Base-by-base conservation (phyloP, 768 basidiomycete genomes). In the Phlebiopsis flavidoalba region DNA sequence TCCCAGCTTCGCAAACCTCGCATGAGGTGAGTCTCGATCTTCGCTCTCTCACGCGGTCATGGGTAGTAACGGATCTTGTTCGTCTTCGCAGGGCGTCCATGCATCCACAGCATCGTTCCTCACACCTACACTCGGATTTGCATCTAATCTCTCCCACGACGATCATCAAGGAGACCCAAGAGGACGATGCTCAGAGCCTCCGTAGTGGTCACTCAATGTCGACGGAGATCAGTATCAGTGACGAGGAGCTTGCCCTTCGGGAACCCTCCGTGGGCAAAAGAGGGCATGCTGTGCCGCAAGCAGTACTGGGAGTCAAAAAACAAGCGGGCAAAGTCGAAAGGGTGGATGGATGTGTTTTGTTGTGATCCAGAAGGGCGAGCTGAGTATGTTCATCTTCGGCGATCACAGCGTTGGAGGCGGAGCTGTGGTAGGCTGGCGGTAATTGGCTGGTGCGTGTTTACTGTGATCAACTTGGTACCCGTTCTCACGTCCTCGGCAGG, bases 211-310 rank as follows among this genome's bases (percentile, higher is more conserved):
- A 79, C 43, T 85, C 91, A 5, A 74, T 71, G 31, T 87, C 88
- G 26, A 90, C 88, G 0, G 85, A 81, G 36, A 88, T 91, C 66
- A 93, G 93, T 55, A 93, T 98, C 61, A 86, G 90, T 7, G 96
- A 98, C 67, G 97, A 98, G 73, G 94, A 97, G 74, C 80, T 99
- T 12, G 96, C 96, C 1, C 77, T 98, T 40, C 85, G 97, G 15
- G 97, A 97, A 15, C 87, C n/a, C 97, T 5, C 97, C 97, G 0
- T 99, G 96, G 96, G 97, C 97, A 0, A 99, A 99, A 74, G 97
- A 99, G 73, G 97, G 97, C 12, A 91, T 96, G 80, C 83, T 99
- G 8, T 89, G 88, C 65, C 87, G 95, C 22, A 98, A 98, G 71
- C 91, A 94, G 63, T 98, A 95, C 71, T 95, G 91, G 87, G 96